These are phyloP conservation scores for Sphaerulina populicola DNA, from an alignment of 2,329 filamentous ascomycete species.

Conservation along the genomic window DNA sequence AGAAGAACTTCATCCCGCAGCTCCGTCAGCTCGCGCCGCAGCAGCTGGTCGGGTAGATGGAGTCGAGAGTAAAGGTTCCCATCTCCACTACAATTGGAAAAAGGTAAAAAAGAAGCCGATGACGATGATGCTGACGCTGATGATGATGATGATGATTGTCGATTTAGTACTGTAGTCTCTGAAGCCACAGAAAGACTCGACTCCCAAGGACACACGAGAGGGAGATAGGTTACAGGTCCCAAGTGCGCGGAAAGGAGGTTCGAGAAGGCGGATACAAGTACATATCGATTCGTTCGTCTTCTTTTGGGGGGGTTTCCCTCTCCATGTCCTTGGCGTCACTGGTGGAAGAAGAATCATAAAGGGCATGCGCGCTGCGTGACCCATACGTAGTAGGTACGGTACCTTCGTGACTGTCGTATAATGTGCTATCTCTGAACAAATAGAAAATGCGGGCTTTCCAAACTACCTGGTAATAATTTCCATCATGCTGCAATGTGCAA, in stretches of 20 bases:
- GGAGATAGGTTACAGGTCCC: slow-evolving; percentile 11
- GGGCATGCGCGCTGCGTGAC: neutral
- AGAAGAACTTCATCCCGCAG: neutral
- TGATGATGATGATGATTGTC: too few species aligned
- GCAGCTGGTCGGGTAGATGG: neutral
- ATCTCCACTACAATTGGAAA: too few species aligned
- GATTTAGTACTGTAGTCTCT: too few species aligned
- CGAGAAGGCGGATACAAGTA: slow-evolving; percentile 14
- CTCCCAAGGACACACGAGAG: too few species aligned
- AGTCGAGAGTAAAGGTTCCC: too few species aligned
- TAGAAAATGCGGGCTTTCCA: neutral
- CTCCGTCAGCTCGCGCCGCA: neutral
- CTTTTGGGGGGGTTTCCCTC: slow-evolving; percentile 2
- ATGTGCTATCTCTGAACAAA: neutral
- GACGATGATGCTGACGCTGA: too few species aligned
- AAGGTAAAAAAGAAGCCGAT: too few species aligned
- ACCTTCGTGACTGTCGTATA: slow-evolving; percentile 5
- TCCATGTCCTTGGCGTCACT: neutral
- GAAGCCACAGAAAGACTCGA: too few species aligned
- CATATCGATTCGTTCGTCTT: neutral
- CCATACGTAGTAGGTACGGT: neutral
- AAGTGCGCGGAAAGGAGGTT: neutral
- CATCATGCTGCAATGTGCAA: neutral
- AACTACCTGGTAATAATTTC: too few species aligned
- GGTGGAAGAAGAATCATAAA: too few species aligned